Conservation (phyloP, 2,329 filamentous ascomycete species). For the Penicillium corylophilum region DNA sequence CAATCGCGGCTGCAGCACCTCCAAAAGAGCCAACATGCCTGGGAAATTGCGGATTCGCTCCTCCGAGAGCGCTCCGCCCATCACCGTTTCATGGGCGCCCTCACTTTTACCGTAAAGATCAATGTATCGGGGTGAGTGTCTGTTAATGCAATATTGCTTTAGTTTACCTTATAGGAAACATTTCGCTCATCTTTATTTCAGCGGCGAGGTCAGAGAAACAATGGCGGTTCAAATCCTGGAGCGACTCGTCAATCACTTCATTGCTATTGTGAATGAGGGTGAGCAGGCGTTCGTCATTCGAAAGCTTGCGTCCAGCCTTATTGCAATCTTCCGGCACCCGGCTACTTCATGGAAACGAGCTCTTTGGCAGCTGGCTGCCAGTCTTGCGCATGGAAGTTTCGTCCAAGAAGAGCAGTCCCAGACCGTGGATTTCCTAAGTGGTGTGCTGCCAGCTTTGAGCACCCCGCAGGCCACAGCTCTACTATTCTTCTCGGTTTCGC, state of each 20-base stretch:
- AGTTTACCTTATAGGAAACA: neutral
- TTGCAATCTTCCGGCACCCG: conserved; percentile 45
- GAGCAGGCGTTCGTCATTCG: conserved; percentile 45
- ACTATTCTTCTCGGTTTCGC: conserved; percentile 40
- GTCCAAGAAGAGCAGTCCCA: conserved; percentile 34
- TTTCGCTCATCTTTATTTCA: conserved; percentile 11
- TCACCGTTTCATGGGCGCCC: conserved; percentile 85
- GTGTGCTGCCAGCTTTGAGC: conserved; percentile 38
- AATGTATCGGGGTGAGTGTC: conserved; percentile 75
- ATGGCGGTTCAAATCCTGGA: conserved; percentile 38
- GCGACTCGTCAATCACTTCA: conserved; percentile 44
- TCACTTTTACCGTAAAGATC: conserved; percentile 91
- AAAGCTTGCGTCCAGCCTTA: conserved; percentile 48
- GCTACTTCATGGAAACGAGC: conserved; percentile 40
- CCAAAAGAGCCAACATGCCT: conserved; percentile 77
- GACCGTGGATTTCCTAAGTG: conserved; percentile 29
- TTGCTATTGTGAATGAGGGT: conserved; percentile 38
- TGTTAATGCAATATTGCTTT: neutral
- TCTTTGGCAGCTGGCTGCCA: conserved; percentile 38
- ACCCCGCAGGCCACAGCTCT: conserved; percentile 37
- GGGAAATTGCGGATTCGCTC: conserved; percentile 78
- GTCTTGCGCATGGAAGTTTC: conserved; percentile 39
- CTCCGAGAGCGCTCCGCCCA: conserved; percentile 65
- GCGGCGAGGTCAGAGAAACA: conserved; percentile 37
- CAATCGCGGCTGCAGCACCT: conserved; percentile 76